These are phyloP conservation scores for Telopea speciosissima DNA, from an alignment of 177 flowering plant genomes.

Conservation along the genomic window DNA sequence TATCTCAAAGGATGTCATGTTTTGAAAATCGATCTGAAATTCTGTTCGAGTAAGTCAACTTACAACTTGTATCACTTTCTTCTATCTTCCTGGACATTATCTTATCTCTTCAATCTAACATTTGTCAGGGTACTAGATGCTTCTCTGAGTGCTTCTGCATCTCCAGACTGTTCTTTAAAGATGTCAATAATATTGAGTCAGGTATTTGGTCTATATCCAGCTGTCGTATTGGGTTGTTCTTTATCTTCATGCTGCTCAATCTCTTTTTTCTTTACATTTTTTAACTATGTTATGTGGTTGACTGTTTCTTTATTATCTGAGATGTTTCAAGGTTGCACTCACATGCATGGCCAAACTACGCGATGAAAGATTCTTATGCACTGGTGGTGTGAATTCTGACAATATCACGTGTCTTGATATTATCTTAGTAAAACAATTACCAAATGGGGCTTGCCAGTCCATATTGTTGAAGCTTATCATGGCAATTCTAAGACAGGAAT, in stretches of 20 bases:
- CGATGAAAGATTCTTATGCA: slow-evolving; percentile 71
- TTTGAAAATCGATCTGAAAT: slow-evolving; percentile 68
- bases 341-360: slow-evolving; percentile 98
- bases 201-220: slow-evolving; percentile 29
- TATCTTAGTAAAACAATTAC: slow-evolving; percentile 59
- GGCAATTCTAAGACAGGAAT: slow-evolving; percentile 73
- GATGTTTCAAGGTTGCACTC: slow-evolving; percentile 63
- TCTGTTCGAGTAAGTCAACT: slow-evolving; percentile 62
- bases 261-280: background rate
- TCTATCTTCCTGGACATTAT: background rate
- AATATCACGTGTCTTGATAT: slow-evolving; percentile 76
- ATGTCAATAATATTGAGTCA: slow-evolving; percentile 83
- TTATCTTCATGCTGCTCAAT: background rate
- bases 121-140: slow-evolving; percentile 74
- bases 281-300: slow-evolving; percentile 8
- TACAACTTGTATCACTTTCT: background rate
- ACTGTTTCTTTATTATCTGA: slow-evolving; percentile 1
- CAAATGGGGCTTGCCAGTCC: slow-evolving; percentile 90
- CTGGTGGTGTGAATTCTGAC: slow-evolving; percentile 59
- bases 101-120: slow-evolving; percentile 11
- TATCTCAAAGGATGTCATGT: slow-evolving; percentile 59
- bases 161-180: slow-evolving; percentile 90
- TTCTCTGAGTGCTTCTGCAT: slow-evolving; percentile 74
- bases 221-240: background rate
- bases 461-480: slow-evolving; percentile 78